Base-by-base conservation (phyloP, 2,329 filamentous ascomycete genomes). In the Falciphora oryzae region DNA sequence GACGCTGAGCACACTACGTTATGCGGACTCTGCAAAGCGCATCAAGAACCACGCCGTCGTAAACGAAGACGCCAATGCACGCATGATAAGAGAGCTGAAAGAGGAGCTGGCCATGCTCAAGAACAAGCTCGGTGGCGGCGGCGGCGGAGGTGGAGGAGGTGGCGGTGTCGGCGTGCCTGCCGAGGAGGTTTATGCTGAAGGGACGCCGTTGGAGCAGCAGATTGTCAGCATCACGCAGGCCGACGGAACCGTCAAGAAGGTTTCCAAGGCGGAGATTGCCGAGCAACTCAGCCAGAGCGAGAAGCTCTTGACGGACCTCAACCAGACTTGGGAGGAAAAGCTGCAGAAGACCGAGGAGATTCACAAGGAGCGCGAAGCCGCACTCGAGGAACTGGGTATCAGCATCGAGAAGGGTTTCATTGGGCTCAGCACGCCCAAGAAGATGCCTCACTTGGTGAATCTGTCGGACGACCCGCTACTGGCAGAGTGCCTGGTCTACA, bases 251-350 rank as follows among this genome's bases (percentile, higher is more conserved):
- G 82, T 96, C 69, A 97, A 97, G 79, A 96, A 96, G 75, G 95
- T 99, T 53, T 97, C 93, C 63, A 99, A 99, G 76, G 95, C 95
- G 2, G 95, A 99, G 74, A 99, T 99, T 75, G 92, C 93, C 7
- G 95, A 99, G 75, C 96, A 99, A 75, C 82, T 99, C 31, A 93
- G 89, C 70, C 95, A 98, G 75, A 97, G 92, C 68, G 95, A 99
- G 78, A 99, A 99, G 78, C 84, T 99, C 27, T 91, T 98, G 72
- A 89, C 90, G 62, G 95, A 99, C 74, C 85, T 99, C 64, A 99
- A 99, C 72, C 93, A 99, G 78, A 99, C 95, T 0, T 99, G 95
- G 95, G 95, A 99, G 78, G 87, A 99, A 78, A 98, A 98, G 77
- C 80, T 99, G 67, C 84, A 87, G 68, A 97, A 96, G 79, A 99